Conservation (phyloP, 2,329 filamentous ascomycete genomes). For the Aspergillus pseudoviridinutans region DNA sequence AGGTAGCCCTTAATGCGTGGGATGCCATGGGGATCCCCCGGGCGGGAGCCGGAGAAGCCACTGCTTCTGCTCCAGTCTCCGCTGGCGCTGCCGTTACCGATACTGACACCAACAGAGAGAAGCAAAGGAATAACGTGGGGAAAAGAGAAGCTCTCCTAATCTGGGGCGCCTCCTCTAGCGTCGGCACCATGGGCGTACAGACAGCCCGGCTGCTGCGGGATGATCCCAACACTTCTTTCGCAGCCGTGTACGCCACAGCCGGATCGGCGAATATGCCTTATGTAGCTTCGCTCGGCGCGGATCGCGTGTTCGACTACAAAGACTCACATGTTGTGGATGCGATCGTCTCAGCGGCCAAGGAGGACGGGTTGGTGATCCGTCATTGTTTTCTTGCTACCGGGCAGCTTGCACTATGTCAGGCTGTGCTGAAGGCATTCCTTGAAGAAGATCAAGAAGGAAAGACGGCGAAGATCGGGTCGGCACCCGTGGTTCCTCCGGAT, state of each 20-base stretch:
- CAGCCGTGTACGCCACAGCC: conserved; percentile 43
- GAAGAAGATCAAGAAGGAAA: not conserved
- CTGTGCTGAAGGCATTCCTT: conserved; percentile 35
- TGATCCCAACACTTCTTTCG: conserved; percentile 28
- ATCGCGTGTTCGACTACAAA: conserved; percentile 44
- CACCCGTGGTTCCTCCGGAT: conserved; percentile 31
- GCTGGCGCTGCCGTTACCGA: no score
- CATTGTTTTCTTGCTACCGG: conserved; percentile 44
- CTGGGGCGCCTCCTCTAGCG: conserved; percentile 46
- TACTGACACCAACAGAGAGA: no score
- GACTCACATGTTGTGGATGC: conserved; percentile 18
- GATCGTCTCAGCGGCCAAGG: conserved; percentile 35
- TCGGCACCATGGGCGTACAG: conserved; percentile 46
- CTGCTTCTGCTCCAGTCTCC: not conserved
- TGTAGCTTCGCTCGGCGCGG: conserved; percentile 25
- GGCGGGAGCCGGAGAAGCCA: conserved; percentile 4
- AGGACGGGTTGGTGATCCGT: conserved; percentile 36
- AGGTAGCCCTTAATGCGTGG: conserved; percentile 39
- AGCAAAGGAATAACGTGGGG: not conserved
- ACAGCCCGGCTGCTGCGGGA: conserved; percentile 34
- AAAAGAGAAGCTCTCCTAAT: conserved; percentile 37
- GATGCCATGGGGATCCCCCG: conserved; percentile 35
- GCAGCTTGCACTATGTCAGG: conserved; percentile 33
- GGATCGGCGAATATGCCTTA: conserved; percentile 33
- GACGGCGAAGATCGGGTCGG: conserved; percentile 36